These are phyloP conservation scores for Raphanus sativus DNA, from an alignment of 345 rosid genomes.

Conservation along the genomic window DNA sequence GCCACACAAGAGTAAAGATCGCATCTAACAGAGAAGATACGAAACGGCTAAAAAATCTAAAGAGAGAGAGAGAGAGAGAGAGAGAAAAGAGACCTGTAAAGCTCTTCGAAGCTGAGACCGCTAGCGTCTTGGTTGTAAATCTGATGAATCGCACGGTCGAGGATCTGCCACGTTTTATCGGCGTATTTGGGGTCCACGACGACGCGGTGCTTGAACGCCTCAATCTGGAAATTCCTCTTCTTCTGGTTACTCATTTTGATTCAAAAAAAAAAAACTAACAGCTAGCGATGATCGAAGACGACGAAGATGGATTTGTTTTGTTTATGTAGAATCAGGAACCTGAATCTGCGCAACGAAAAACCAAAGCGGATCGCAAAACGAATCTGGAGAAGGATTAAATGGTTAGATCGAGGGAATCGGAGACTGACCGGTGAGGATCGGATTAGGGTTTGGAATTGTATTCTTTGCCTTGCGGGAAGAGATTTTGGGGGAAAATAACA, in stretches of 20 bases:
- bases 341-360: slow-evolving; percentile 9
- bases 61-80: neutral
- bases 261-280: no score
- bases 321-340: no score
- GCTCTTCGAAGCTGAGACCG: slow-evolving; percentile 97
- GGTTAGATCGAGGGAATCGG: neutral
- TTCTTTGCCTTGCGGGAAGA: no score
- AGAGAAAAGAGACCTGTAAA: slow-evolving; percentile 61
- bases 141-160: slow-evolving; percentile 96
- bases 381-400: neutral
- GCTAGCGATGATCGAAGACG: no score
- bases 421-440: no score
- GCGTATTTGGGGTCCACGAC: slow-evolving; percentile 98
- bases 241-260: slow-evolving; percentile 74
- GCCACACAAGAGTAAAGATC: no score
- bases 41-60: no score
- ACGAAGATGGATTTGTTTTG: no score
- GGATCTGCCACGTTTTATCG: slow-evolving; percentile 95
- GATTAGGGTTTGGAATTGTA: no score
- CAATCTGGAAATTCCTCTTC: slow-evolving; percentile 97
- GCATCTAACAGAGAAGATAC: neutral
- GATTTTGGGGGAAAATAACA: no score
- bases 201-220: slow-evolving; percentile 96
- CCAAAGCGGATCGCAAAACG: slow-evolving; percentile 10
- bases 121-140: slow-evolving; percentile 99